These are phyloP conservation scores for Schoenoplectus triqueter DNA, from an alignment of 202 grass and related monocot genomes.

Conservation along the genomic window DNA sequence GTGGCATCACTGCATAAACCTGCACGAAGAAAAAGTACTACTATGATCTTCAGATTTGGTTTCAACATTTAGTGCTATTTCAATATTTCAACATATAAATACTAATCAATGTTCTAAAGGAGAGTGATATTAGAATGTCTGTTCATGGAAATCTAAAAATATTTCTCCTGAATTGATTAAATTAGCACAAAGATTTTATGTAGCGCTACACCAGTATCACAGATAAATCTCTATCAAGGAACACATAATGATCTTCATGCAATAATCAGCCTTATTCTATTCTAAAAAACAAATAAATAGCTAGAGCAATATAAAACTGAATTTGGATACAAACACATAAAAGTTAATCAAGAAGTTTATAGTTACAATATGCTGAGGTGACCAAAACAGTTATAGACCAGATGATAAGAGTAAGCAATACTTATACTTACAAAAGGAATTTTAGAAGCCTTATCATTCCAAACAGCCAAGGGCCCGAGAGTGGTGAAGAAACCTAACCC, in stretches of 20 bases:
- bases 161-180: slow-evolving; percentile 1
- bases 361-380: slow-evolving; percentile 4
- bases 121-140: not conserved
- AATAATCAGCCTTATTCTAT: not conserved
- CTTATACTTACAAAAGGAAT: slow-evolving; percentile 76
- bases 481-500: slow-evolving; percentile 76
- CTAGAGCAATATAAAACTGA: not conserved
- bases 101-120: not conserved
- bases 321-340: not conserved
- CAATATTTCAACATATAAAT: not conserved
- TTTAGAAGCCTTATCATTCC: slow-evolving; percentile 95
- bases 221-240: too few relatives aligned
- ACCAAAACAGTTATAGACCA: slow-evolving; percentile 22
- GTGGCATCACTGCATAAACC: slow-evolving; percentile 94
- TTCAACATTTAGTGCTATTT: not conserved
- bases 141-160: not conserved
- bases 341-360: not conserved
- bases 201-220: too few relatives aligned
- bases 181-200: not conserved
- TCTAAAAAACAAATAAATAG: not conserved
- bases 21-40: slow-evolving; percentile 42
- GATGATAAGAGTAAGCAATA: not conserved
- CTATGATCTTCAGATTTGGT: too few relatives aligned
- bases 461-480: slow-evolving; percentile 53
- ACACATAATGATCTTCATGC: not conserved